Conservation (phyloP, 2,329 filamentous ascomycete species). For the Fusarium sp. region DNA sequence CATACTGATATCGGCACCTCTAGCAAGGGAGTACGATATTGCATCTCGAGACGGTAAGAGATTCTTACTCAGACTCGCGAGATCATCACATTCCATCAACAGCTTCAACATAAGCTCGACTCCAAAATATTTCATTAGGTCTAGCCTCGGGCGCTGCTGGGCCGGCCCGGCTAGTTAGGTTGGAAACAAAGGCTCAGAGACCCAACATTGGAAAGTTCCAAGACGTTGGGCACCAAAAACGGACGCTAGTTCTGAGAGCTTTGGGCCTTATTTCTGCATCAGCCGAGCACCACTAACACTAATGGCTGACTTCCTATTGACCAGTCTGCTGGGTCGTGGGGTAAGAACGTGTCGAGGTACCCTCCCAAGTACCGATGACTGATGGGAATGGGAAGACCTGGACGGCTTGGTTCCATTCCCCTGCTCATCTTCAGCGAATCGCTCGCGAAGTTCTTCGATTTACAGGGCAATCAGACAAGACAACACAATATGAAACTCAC, state of each 20-base stretch:
- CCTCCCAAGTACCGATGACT: conserved; percentile 24
- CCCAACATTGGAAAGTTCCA: conserved; percentile 32
- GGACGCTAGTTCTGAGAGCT: conserved; percentile 45
- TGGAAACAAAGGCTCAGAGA: conserved; percentile 30
- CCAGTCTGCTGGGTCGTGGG: conserved; percentile 39
- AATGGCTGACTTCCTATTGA: conserved; percentile 49
- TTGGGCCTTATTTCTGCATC: conserved; percentile 44
- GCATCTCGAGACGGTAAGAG: conserved; percentile 13
- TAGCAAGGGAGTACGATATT: conserved; percentile 9
- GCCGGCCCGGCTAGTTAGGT: conserved; percentile 46
- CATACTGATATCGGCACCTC: conserved; percentile 37
- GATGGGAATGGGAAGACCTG: conserved; percentile 14
- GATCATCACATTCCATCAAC: conserved; percentile 15
- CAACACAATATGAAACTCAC: conserved; percentile 35
- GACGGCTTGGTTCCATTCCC: conserved; percentile 9
- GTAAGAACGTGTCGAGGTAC: conserved; percentile 37
- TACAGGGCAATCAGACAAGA: conserved; percentile 23
- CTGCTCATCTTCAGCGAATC: conserved; percentile 23
- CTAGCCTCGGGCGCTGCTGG: conserved; percentile 46
- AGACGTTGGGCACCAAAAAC: conserved; percentile 49
- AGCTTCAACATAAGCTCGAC: conserved; percentile 29
- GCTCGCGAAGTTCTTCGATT: conserved; percentile 8
- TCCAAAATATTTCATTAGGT: conserved; percentile 36
- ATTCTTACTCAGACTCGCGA: conserved; percentile 26
- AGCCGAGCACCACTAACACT: conserved; percentile 43